Percentiles rank a stretch among this genome's conserved stretches.
phyloP scores from a whole-genome alignment of 2,329 filamentous ascomycete species.

The Calonectria hongkongensis region DNA sequence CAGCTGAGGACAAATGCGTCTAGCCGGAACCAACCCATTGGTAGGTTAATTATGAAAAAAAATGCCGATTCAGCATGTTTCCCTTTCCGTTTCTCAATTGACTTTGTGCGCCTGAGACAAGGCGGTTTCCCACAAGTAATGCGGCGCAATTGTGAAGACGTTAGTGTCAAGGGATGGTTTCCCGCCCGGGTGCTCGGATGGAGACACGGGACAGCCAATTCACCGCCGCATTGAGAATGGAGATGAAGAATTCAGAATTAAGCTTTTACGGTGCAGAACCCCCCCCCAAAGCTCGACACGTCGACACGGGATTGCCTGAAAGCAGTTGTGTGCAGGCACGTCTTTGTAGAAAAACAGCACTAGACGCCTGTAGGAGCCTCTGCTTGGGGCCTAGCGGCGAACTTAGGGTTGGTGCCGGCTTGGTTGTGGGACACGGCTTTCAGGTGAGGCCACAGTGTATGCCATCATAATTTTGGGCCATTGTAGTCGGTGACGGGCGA shows the following conservation, averaged over 20 bases:
- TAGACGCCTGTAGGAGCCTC: conserved; percentile 21
- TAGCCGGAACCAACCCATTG: conserved; percentile 19
- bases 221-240: conserved; percentile 18
- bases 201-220: not conserved
- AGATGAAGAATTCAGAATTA: conserved; percentile 3
- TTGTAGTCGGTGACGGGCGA: not conserved
- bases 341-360: not conserved
- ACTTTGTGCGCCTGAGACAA: conserved; percentile 18
- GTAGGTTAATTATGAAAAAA: conserved; percentile 5
- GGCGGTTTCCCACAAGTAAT: not conserved
- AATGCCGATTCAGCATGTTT: conserved; percentile 7
- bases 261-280: conserved; percentile 21
- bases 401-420: conserved; percentile 24
- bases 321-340: not conserved
- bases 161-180: not conserved
- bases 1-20: not conserved
- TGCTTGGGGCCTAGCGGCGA: conserved; percentile 24
- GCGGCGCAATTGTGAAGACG: not conserved
- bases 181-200: not conserved
- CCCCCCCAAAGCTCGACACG: conserved; percentile 1
- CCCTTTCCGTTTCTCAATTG: conserved; percentile 7
- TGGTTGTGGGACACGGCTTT: conserved; percentile 28
- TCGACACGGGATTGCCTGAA: conserved; percentile 6
- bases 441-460: conserved; percentile 23
- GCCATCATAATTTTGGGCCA: not conserved